Percentiles rank a stretch among this genome's conserved stretches.
Conservation (phyloP, 129 eudicot genomes). For the Rutidosis leptorrhynchoides region DNA sequence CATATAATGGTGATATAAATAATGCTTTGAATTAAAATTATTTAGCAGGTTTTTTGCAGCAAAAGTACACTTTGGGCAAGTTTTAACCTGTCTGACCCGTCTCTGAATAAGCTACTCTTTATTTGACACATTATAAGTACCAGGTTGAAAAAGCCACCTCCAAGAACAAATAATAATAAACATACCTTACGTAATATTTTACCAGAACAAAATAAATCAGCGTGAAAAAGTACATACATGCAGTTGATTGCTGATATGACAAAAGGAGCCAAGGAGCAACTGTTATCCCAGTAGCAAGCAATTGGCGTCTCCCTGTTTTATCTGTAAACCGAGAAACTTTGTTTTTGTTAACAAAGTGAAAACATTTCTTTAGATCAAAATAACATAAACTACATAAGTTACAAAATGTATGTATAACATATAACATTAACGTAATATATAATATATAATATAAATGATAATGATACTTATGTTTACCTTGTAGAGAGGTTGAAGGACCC, state of each 20-base stretch:
- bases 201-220: neutral
- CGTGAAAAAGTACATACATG: constrained; percentile 53
- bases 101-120: neutral
- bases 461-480: constrained; percentile 49
- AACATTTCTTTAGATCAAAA: no score
- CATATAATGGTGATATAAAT: neutral
- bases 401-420: no score
- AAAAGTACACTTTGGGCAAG: neutral
- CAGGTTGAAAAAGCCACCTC: neutral
- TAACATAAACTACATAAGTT: constrained; percentile 17
- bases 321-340: constrained; percentile 37
- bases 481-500: constrained; percentile 42
- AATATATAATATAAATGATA: no score
- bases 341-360: no score
- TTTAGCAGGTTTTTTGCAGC: neutral
- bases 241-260: constrained; percentile 46
- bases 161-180: neutral
- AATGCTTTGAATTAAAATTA: neutral
- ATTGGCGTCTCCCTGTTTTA: constrained; percentile 69
- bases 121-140: neutral
- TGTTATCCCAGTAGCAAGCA: constrained; percentile 66
- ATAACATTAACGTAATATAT: no score
- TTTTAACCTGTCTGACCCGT: constrained; percentile 14
- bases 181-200: neutral
- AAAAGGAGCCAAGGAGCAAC: constrained; percentile 59